These are phyloP conservation scores for Solanum tacnaense DNA, from an alignment of 257 asterid species.

Conservation along the genomic window DNA sequence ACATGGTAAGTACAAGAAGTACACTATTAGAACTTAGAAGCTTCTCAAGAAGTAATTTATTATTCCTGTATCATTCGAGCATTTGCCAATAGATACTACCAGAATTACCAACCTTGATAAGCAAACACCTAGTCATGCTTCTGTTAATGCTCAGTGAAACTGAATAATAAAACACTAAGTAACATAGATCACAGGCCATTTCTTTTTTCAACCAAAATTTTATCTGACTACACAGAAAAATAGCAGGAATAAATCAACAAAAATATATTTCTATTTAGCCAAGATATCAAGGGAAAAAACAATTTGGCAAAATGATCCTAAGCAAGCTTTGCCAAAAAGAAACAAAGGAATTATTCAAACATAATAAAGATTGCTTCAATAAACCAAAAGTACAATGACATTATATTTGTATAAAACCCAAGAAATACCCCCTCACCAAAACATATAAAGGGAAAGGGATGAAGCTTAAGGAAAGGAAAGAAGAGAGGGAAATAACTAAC, in stretches of 20 bases:
- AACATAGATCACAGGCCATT: neutral
- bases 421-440: neutral
- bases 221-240: constrained; percentile 48
- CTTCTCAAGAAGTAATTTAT: neutral
- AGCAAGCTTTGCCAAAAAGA: neutral
- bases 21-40: neutral
- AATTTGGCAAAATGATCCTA: neutral
- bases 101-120: neutral
- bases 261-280: constrained; percentile 42
- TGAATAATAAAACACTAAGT: neutral
- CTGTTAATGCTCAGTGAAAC: neutral
- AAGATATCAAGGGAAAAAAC: constrained; percentile 47
- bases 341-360: neutral
- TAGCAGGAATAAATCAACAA: constrained; percentile 68
- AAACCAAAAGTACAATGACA: neutral
- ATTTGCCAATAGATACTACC: neutral
- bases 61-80: neutral
- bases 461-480: neutral
- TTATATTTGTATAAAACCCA: neutral
- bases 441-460: neutral
- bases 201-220: neutral
- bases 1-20: neutral
- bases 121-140: neutral
- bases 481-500: constrained; percentile 45
- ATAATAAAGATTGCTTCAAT: neutral